A percentile compares a stretch with the other conserved stretches of the same genome.
Conservation (phyloP, 2,329 filamentous ascomycete genomes). For the Penicillium hordei region DNA sequence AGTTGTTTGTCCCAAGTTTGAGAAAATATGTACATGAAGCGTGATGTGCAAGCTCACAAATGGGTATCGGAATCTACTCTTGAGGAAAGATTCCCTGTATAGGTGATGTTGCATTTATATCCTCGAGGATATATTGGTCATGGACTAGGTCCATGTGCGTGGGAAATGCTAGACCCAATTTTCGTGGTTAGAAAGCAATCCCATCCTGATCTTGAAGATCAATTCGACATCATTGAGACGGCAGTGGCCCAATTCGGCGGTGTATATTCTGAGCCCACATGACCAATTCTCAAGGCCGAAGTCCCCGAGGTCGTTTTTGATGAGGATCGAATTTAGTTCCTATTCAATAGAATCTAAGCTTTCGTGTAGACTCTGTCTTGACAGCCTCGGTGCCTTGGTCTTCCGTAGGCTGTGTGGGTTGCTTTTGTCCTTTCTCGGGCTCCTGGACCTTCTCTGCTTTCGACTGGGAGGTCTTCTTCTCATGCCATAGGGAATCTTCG, state of each 20-base stretch:
- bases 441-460: constrained; percentile 8
- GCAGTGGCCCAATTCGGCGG: background rate
- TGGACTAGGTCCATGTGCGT: background rate
- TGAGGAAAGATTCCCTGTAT: constrained; percentile 1
- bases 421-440: constrained; percentile 10
- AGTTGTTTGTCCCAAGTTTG: background rate
- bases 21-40: constrained; percentile 5
- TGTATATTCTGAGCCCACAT: background rate
- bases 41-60: background rate
- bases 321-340: background rate
- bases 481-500: constrained; percentile 42
- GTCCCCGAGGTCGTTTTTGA: background rate
- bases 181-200: no score
- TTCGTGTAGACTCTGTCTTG: constrained; percentile 22
- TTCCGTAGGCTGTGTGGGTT: constrained; percentile 7
- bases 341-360: constrained; percentile 33
- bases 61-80: constrained; percentile 4
- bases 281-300: background rate
- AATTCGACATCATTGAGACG: background rate
- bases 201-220: background rate
- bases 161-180: background rate
- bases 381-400: constrained; percentile 19
- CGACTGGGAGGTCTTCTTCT: constrained; percentile 21
- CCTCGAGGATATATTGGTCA: background rate
- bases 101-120: constrained; percentile 7